Evolutionary conservation across 768 basidiomycete genomes (phyloP).

Genomic region (Clathrus columnatus): DNA sequence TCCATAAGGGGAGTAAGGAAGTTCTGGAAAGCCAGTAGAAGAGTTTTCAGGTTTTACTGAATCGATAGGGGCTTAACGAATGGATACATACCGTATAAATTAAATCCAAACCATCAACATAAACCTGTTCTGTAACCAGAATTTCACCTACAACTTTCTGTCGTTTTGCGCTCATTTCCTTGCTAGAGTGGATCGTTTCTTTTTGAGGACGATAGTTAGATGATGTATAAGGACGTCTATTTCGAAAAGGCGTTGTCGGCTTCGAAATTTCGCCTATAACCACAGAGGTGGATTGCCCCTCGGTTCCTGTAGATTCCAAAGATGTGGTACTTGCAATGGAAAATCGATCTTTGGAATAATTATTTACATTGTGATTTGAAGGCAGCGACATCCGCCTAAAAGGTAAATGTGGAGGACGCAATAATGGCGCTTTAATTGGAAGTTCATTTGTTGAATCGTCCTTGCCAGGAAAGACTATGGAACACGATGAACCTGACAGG

Average conservation of each 20-base stretch:
- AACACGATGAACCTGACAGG: slow-evolving; percentile 6
- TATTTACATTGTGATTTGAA: slow-evolving; percentile 22
- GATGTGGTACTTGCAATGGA: slow-evolving; percentile 67
- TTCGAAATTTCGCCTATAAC: slow-evolving; percentile 12
- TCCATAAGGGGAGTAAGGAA: slow-evolving; percentile 74
- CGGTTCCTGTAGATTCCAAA: slow-evolving; percentile 62
- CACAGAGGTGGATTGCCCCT: slow-evolving; percentile 16
- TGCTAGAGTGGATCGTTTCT: slow-evolving; percentile 28
- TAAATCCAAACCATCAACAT: slow-evolving; percentile 74
- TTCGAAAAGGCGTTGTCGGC: slow-evolving; percentile 12
- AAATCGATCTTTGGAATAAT: slow-evolving; percentile 38
- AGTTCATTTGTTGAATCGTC: neutral
- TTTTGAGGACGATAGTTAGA: slow-evolving; percentile 21
- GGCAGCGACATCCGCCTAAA: slow-evolving; percentile 40
- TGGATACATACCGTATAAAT: slow-evolving; percentile 58
- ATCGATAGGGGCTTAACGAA: neutral
- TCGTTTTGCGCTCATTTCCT: slow-evolving; percentile 45
- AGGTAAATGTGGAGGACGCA: slow-evolving; percentile 21
- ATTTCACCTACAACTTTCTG: slow-evolving; percentile 72
- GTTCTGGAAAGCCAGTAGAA: slow-evolving; percentile 39
- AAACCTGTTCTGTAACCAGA: slow-evolving; percentile 71
- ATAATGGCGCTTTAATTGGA: neutral
- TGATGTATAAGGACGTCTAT: slow-evolving; percentile 27
- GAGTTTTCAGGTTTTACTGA: slow-evolving; percentile 10
- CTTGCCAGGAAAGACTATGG: slow-evolving; percentile 9